A percentile compares a stretch with the other conserved stretches of the same genome.
Conservation (phyloP, 2,329 filamentous ascomycete genomes). For the Westerdykella aurantiaca region DNA sequence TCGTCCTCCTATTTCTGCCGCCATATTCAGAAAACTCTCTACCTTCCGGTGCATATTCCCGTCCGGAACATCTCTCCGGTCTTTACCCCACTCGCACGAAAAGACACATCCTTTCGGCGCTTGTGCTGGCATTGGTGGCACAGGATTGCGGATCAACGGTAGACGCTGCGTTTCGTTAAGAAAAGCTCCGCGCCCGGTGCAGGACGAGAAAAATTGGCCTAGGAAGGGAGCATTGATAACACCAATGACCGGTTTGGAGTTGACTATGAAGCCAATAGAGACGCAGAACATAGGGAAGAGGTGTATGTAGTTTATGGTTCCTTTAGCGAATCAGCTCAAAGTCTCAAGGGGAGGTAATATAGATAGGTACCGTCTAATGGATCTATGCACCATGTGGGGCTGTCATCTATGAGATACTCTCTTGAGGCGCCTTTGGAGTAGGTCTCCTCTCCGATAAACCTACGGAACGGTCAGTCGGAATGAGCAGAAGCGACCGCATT, state of each 20-base stretch:
- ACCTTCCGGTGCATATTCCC: conserved; percentile 68
- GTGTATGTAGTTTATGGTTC: no score
- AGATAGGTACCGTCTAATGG: conserved; percentile 58
- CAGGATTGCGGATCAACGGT: no score
- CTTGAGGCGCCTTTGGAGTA: conserved; percentile 64
- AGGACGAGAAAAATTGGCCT: no score
- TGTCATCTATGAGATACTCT: conserved; percentile 59
- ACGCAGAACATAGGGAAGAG: no score
- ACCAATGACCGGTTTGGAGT: no score
- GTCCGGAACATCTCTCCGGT: conserved; percentile 58
- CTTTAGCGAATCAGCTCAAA: no score
- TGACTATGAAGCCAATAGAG: no score
- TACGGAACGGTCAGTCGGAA: no score
- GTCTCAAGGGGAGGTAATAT: conserved; percentile 34
- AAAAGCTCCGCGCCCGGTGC: no score
- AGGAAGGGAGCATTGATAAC: no score
- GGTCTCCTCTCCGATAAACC: conserved; percentile 52
- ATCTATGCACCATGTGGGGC: conserved; percentile 71
- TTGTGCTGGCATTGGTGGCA: no score
- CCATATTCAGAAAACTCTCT: conserved; percentile 71
- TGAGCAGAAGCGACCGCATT: neutral
- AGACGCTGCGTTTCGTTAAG: no score
- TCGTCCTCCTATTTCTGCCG: conserved; percentile 57
- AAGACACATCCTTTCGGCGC: conserved; percentile 63
- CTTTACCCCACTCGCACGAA: conserved; percentile 75